Conservation (phyloP, 2,329 filamentous ascomycete genomes). For the Aspergillus intermedius region DNA sequence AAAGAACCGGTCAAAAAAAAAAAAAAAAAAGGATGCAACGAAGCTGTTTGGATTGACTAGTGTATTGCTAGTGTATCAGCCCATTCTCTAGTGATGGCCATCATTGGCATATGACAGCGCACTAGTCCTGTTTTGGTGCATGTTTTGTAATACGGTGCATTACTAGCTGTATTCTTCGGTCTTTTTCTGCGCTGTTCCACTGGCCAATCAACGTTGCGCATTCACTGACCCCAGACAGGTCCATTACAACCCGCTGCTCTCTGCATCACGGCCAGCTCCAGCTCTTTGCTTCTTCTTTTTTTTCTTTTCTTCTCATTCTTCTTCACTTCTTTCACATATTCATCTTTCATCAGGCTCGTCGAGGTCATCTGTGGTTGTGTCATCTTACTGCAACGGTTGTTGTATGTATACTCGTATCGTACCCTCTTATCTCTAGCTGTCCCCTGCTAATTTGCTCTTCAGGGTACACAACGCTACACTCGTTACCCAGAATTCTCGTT, state of each 20-base stretch:
- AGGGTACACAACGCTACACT: too few relatives aligned
- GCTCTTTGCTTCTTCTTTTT: slow-evolving; percentile 5
- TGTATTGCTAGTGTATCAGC: too few relatives aligned
- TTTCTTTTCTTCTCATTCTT: slow-evolving; percentile 1
- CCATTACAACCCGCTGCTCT: neutral
- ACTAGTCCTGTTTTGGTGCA: neutral
- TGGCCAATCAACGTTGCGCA: too few relatives aligned
- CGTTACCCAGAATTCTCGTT: too few relatives aligned
- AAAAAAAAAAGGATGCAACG: too few relatives aligned
- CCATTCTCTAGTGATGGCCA: too few relatives aligned
- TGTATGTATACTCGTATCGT: too few relatives aligned
- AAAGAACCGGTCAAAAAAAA: too few relatives aligned
- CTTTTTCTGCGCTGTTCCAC: too few relatives aligned
- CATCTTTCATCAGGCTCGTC: neutral
- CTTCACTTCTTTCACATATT: neutral
- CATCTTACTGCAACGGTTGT: neutral
- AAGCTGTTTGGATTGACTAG: too few relatives aligned
- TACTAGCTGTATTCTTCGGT: too few relatives aligned
- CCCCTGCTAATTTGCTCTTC: neutral
- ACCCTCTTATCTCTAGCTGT: neutral
- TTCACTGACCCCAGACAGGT: neutral
- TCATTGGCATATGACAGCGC: neutral
- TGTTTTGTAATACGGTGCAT: too few relatives aligned
- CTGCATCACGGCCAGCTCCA: slow-evolving; percentile 2
- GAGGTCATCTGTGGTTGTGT: neutral